Evolutionary conservation across 768 basidiomycete species (phyloP), one percentile per base, ranked within the genome.

Genomic region (Termitomyces sp.): DNA sequence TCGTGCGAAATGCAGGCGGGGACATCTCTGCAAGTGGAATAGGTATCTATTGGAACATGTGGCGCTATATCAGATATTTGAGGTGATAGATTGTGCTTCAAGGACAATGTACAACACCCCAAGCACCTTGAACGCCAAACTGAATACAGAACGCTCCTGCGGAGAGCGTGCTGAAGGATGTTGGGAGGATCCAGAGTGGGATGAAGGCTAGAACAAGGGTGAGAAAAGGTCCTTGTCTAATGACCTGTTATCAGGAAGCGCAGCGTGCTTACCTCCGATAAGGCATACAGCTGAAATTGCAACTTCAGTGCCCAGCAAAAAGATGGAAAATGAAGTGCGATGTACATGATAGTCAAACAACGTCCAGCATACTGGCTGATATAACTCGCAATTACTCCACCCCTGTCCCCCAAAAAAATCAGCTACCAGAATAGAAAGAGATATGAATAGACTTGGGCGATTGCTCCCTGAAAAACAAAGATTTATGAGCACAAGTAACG

Each of bases 91-190:
- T 62, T 79, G 76, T 13, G 78, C 6, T 35, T 16, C 1, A 13
- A 16, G 0, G 9, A 16, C 76, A 10, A 69, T 88, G 63, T 67
- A 92, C 89, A 12, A 92, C 87, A 65, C 91, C 91, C 90, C 91
- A 93, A 40, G 91, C 93, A 1, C 92, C 93, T 69, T 96, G 94
- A 0, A 95, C 91, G 53, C 91, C 91, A 63, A 91, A 84, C 67
- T 95, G 93, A 16, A 93, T 76, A 64, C 83, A 93, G 74, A 95
- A 96, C 0, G 92, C 93, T 9, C 92, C 92, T 0, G 91, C 91
- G 0, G 90, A 68, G 9, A 97, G 85, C 1, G 75, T 80, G 1
- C 80, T 70, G 71, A 95, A 95, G 1, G 79, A 72, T 6, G 66
- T 72, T 2, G 94, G 94, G 7, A 96, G 65, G 64, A 93, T 90